Percentiles rank a stretch among this genome's conserved stretches.
Evolutionary conservation across 2,329 filamentous ascomycete species (phyloP).

Genomic region (Arthroderma sp.): DNA sequence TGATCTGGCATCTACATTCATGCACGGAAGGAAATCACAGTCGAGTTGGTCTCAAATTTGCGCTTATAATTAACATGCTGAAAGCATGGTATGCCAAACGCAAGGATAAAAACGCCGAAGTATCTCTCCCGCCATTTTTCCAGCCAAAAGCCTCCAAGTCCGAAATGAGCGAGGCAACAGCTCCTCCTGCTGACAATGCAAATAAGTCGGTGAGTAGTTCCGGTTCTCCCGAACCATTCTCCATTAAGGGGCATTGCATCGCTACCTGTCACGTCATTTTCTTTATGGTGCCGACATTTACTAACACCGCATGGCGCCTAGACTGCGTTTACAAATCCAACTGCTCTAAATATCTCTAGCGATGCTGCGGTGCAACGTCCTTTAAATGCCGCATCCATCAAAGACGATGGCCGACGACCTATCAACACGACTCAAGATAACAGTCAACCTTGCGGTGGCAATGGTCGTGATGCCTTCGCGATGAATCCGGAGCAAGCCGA

Average conservation of each 20-base stretch:
- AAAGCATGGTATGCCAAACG: conserved; percentile 52
- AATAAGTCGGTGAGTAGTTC: background rate
- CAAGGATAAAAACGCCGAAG: conserved; percentile 24
- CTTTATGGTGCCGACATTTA: background rate
- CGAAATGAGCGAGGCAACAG: background rate
- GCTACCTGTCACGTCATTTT: background rate
- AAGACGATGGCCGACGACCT: background rate
- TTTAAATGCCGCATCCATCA: background rate
- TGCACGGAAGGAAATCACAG: conserved; percentile 53
- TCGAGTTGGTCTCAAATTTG: conserved; percentile 56
- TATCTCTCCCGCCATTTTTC: background rate
- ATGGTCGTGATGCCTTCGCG: background rate
- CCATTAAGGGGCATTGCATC: background rate
- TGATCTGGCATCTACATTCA: conserved; percentile 55
- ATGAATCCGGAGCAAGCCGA: background rate
- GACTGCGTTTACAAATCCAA: background rate
- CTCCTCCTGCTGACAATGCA: background rate
- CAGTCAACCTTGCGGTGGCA: background rate
- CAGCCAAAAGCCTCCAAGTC: background rate
- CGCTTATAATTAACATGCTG: conserved; percentile 58
- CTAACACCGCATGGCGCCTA: background rate
- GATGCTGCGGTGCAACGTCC: background rate
- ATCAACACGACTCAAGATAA: background rate
- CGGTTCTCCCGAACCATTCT: background rate
- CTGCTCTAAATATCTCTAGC: background rate